A percentile compares a stretch with the other conserved stretches of the same genome.
These are phyloP conservation scores for Phialophora chinensis DNA, from an alignment of 2,329 filamentous ascomycete species.

Conservation along the genomic window DNA sequence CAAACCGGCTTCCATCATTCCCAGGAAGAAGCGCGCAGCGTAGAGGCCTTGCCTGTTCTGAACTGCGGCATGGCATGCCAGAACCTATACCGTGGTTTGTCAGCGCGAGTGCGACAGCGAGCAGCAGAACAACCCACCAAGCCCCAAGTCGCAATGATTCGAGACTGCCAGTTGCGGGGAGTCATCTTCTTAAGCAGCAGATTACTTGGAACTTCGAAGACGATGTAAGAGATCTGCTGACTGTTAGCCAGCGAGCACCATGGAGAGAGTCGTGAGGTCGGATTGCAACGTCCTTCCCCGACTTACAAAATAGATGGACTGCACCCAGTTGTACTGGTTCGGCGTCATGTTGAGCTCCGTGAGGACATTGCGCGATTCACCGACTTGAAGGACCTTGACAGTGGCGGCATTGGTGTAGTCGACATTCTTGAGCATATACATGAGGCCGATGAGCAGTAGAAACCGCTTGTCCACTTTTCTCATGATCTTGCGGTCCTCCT, in stretches of 20 bases:
- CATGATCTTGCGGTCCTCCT: slow-evolving; percentile 50
- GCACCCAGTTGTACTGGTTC: slow-evolving; percentile 52
- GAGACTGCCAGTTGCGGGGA: slow-evolving; percentile 47
- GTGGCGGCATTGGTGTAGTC: slow-evolving; percentile 51
- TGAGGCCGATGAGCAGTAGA: slow-evolving; percentile 68
- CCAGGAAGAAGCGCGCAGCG: slow-evolving; percentile 50
- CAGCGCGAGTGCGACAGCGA: background rate
- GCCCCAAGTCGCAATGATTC: slow-evolving; percentile 49
- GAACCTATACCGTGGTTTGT: slow-evolving; percentile 35
- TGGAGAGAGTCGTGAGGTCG: background rate
- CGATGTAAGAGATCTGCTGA: slow-evolving; percentile 45
- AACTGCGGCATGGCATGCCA: slow-evolving; percentile 48
- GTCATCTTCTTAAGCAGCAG: slow-evolving; percentile 47
- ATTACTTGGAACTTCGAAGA: slow-evolving; percentile 52
- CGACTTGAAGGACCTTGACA: slow-evolving; percentile 53
- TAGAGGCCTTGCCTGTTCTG: slow-evolving; percentile 49
- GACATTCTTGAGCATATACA: slow-evolving; percentile 64
- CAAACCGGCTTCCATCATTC: slow-evolving; percentile 52
- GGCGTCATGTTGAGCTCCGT: slow-evolving; percentile 49
- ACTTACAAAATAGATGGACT: slow-evolving; percentile 49
- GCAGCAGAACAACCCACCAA: slow-evolving; percentile 16
- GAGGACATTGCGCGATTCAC: slow-evolving; percentile 47
- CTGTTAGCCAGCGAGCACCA: background rate
- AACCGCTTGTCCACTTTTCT: slow-evolving; percentile 67
- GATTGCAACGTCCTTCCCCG: background rate